Evolutionary conservation across 768 basidiomycete genomes (phyloP), one percentile per base, ranked within the genome.

Genomic region (Hygrophoropsis aurantiaca): DNA sequence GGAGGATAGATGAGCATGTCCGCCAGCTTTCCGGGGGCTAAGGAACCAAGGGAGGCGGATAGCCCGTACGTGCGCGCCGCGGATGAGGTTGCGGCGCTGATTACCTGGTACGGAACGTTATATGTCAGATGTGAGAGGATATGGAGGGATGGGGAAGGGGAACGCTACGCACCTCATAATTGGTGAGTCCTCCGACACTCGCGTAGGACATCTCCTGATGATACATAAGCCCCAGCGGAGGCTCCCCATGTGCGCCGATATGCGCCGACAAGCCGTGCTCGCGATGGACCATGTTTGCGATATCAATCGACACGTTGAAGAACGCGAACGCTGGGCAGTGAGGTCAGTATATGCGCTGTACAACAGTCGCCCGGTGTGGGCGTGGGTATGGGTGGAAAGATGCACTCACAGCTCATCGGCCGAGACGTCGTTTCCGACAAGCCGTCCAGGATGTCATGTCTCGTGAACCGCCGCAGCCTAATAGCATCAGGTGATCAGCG

Each of bases 201-300:
- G 83, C 71, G 59, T 85, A 86, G 42, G 69, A 73, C 80, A 88
- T 84, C 56, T 89, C 87, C 16, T 80, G 78, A 49, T 89, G 87
- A 54, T 88, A 90, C 67, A 85, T 85, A n/a, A 83, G 58, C 1
- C 87, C 87, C 10, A 86, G 61, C 0, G 87, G 86, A 2, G 79
- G 76, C 60, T 87, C 82, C 15, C 87, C 87, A 56, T 89, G 87
- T 0, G 85, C 85, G 19, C 86, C 87, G 48, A 89, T 82, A 54
- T 85, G 80, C 3, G 81, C 72, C 20, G 73, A 68, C 13, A 87
- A 61, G n/a, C n/a, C n/a, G n/a, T n/a, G 27, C 11, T 85, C 86
- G 46, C 73, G 77, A 23, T 74, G 64, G 16, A 87, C 80, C 84
- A 89, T 84, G 57, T 81, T 79, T 0, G 84, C 81, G 9, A 82